Conservation (phyloP, 768 basidiomycete species). For the Tricholoma terreum region DNA sequence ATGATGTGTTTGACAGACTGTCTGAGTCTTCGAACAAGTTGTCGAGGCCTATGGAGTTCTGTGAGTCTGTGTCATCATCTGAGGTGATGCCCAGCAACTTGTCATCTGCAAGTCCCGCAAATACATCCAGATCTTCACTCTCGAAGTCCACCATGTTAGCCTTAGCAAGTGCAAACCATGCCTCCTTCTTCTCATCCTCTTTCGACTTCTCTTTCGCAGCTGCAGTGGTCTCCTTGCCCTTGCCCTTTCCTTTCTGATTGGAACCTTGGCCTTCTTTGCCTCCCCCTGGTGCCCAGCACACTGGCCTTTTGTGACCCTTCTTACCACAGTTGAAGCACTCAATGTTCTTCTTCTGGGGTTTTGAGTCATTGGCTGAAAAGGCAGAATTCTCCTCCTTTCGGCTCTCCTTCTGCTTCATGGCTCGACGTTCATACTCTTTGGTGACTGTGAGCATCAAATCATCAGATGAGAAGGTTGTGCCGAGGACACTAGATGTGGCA, state of each 20-base stretch:
- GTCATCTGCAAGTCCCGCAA: too few relatives aligned
- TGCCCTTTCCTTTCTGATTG: too few relatives aligned
- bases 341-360: constrained; percentile 10
- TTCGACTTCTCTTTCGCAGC: too few relatives aligned
- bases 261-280: too few relatives aligned
- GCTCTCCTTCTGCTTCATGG: constrained; percentile 13
- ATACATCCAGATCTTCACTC: too few relatives aligned
- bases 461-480: constrained; percentile 19
- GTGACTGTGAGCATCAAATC: constrained; percentile 19
- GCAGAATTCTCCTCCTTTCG: constrained; percentile 25
- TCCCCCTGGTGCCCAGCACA: too few relatives aligned
- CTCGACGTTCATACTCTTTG: too few relatives aligned
- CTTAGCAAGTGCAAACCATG: too few relatives aligned
- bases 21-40: not conserved
- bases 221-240: too few relatives aligned
- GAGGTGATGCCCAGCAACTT: constrained; percentile 22
- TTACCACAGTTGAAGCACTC: constrained; percentile 30
- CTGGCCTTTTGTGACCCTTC: too few relatives aligned
- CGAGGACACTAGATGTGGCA: constrained; percentile 18
- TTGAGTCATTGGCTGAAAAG: constrained; percentile 12
- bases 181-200: too few relatives aligned
- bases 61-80: constrained; percentile 4
- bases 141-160: too few relatives aligned
- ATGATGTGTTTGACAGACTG: not conserved
- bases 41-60: not conserved